Evolutionary conservation across 2,329 filamentous ascomycete species (phyloP).

Genomic region (Fusarium vanettenii): DNA sequence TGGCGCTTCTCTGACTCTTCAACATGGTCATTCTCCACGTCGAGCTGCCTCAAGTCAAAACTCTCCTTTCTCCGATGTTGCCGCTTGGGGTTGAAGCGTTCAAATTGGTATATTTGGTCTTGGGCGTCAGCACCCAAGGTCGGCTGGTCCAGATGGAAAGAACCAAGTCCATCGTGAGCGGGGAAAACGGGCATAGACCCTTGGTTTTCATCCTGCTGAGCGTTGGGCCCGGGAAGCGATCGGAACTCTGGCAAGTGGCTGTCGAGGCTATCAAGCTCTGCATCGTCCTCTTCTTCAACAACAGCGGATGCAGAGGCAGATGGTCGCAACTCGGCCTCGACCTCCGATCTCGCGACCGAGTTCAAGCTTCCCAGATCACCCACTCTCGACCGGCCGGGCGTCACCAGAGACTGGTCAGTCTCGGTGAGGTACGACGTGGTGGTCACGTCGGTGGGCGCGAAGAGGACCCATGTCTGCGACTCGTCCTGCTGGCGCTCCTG

Average conservation of each 20-base stretch:
- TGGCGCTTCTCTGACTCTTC: conserved; percentile 80
- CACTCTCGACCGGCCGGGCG: conserved; percentile 76
- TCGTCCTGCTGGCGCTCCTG: conserved; percentile 66
- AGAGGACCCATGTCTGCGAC: conserved; percentile 95
- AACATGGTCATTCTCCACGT: conserved; percentile 64
- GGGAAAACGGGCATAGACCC: conserved; percentile 81
- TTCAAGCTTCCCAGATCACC: conserved; percentile 86
- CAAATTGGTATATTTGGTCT: conserved; percentile 89
- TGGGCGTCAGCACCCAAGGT: conserved; percentile 70
- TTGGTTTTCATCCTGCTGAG: conserved; percentile 38
- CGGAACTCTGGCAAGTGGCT: conserved; percentile 92
- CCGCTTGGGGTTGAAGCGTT: conserved; percentile 81
- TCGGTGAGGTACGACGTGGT: conserved; percentile 77
- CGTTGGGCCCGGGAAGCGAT: conserved; percentile 59
- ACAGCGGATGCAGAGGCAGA: conserved; percentile 53
- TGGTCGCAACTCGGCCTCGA: conserved; percentile 57
- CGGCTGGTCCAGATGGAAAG: conserved; percentile 76
- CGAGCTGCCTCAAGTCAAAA: conserved; percentile 61
- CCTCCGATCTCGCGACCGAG: conserved; percentile 72
- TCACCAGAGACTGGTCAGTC: conserved; percentile 71
- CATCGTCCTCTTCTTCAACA: conserved; percentile 73
- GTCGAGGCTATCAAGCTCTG: conserved; percentile 91
- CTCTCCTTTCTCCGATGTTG: conserved; percentile 66
- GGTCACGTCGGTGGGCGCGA: conserved; percentile 78
- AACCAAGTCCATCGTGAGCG: conserved; percentile 90